Conservation (phyloP, 257 asterid species). For the Scutellaria barbata region DNA sequence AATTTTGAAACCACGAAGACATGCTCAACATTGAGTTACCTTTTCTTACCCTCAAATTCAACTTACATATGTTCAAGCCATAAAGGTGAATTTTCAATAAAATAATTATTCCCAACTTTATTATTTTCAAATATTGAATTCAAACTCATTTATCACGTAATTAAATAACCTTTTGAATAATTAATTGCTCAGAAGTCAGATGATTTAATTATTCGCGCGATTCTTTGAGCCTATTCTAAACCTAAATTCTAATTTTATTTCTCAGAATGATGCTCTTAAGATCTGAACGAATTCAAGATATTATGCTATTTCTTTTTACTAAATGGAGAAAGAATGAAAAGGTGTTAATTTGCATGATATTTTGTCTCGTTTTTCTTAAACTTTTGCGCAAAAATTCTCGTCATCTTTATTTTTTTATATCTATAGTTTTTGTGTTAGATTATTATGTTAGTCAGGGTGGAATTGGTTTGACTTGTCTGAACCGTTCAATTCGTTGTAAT, state of each 20-base stretch:
- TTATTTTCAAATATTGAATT: not conserved
- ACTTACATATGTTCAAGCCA: no score
- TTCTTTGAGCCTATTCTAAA: not conserved
- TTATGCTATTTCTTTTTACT: not conserved
- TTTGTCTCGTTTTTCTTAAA: constrained; percentile 13
- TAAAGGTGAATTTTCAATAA: no score
- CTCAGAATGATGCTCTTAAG: not conserved
- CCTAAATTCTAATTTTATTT: not conserved
- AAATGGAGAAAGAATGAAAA: not conserved
- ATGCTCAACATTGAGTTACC: no score
- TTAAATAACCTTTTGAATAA: not conserved
- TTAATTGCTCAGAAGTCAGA: no score
- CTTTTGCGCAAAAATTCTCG: not conserved
- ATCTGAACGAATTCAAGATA: not conserved
- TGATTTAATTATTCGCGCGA: no score
- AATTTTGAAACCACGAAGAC: no score
- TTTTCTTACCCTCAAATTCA: no score
- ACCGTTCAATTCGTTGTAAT: constrained; percentile 19
- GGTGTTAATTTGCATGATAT: not conserved
- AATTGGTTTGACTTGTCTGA: constrained; percentile 28
- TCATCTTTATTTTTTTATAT: not conserved
- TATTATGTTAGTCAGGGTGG: not conserved
- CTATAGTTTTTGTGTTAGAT: not conserved
- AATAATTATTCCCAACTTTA: not conserved
- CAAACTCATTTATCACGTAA: constrained; percentile 9